Evolutionary conservation across 768 basidiomycete genomes (phyloP).

Genomic region (Gyrodon lividus): DNA sequence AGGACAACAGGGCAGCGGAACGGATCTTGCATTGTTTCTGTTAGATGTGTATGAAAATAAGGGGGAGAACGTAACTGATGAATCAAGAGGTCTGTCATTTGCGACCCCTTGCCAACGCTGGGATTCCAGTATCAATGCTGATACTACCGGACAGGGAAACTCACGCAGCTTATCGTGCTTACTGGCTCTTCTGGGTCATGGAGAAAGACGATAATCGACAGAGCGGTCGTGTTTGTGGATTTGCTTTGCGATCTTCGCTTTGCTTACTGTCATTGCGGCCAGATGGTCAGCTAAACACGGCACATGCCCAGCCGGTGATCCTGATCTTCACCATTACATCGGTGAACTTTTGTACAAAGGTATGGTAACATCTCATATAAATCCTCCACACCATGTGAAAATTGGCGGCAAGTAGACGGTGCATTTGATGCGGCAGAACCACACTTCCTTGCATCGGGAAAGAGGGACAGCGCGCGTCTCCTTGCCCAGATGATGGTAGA

Average conservation of each 20-base stretch:
- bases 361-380: conserved; percentile 23
- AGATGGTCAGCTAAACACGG: conserved; percentile 88
- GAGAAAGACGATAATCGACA: conserved; percentile 89
- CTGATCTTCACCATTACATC: conserved; percentile 83
- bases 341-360: conserved; percentile 89
- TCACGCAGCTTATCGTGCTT: conserved; percentile 91
- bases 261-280: conserved; percentile 18
- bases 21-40: conserved; percentile 78
- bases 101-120: conserved; percentile 11
- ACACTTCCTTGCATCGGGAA: conserved; percentile 83
- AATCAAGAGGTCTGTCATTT: conserved; percentile 67
- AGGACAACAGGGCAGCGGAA: conserved; percentile 86
- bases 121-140: conserved; percentile 1
- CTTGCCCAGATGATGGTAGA: conserved; percentile 85
- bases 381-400: conserved; percentile 1
- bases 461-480: conserved; percentile 82
- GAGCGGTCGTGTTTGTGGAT: conserved; percentile 69
- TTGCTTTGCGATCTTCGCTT: conserved; percentile 7
- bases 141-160: conserved; percentile 51
- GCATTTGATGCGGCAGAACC: conserved; percentile 72
- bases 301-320: conserved; percentile 83
- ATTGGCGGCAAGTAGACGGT: conserved; percentile 51
- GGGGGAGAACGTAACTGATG: conserved; percentile 69
- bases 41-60: conserved; percentile 81
- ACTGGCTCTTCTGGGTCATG: conserved; percentile 77